phyloP scores from a whole-genome alignment of 805 yeast genomes.

The Cyberlindnera amylophila region DNA sequence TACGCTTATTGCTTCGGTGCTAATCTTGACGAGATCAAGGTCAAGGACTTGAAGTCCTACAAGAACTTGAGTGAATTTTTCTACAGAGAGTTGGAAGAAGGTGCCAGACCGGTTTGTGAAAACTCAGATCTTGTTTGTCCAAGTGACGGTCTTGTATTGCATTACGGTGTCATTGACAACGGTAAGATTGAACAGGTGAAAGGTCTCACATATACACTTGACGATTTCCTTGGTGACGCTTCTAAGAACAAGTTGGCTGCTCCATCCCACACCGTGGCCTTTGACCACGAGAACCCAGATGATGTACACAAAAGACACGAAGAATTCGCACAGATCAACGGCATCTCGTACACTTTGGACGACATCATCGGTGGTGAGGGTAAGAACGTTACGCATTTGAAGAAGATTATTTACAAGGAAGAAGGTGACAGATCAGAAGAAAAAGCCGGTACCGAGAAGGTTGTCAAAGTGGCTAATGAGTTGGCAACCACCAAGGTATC shows the following conservation, averaged over 20 bases:
- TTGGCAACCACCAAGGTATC: constrained; percentile 18
- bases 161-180: constrained; percentile 72
- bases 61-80: constrained; percentile 86
- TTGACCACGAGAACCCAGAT: constrained; percentile 38
- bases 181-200: constrained; percentile 96
- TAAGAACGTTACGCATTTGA: constrained; percentile 39
- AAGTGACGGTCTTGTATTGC: constrained; percentile 87
- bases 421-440: constrained; percentile 64
- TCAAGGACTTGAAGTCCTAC: constrained; percentile 71
- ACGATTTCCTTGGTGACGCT: constrained; percentile 75
- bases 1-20: constrained; percentile 84
- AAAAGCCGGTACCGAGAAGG: constrained; percentile 29
- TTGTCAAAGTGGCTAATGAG: constrained; percentile 38
- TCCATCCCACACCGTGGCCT: constrained; percentile 47
- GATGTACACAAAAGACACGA: constrained; percentile 49
- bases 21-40: constrained; percentile 82
- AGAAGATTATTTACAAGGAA: constrained; percentile 47
- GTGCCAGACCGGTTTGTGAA: constrained; percentile 70
- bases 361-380: constrained; percentile 60
- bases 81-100: constrained; percentile 76
- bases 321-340: constrained; percentile 75
- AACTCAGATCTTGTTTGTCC: constrained; percentile 75
- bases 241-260: constrained; percentile 43
- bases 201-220: constrained; percentile 90
- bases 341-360: constrained; percentile 66